Conservation (phyloP, 1,284 basidiomycete genomes). For the Microstroma glucosiphilum region DNA sequence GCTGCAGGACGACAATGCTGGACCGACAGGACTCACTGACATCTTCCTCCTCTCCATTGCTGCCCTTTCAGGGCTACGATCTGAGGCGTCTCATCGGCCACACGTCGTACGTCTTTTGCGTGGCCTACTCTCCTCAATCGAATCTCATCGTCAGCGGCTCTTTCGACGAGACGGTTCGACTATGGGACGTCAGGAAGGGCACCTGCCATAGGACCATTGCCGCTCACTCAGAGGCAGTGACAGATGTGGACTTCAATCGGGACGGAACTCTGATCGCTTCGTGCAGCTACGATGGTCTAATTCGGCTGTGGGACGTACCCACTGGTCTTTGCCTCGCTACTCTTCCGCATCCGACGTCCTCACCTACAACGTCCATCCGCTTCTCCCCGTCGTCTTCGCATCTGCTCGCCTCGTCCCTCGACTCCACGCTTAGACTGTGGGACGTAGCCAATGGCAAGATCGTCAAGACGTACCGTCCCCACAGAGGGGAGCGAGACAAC, state of each 20-base stretch:
- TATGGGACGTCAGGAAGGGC: conserved; percentile 74
- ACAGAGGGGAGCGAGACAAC: neutral
- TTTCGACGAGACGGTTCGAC: conserved; percentile 86
- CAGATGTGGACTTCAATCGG: conserved; percentile 81
- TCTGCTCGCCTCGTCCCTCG: conserved; percentile 80
- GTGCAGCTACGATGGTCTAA: conserved; percentile 89
- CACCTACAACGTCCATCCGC: conserved; percentile 75
- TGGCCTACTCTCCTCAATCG: conserved; percentile 80
- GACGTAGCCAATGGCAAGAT: conserved; percentile 84
- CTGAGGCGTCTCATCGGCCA: conserved; percentile 62
- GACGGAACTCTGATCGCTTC: conserved; percentile 91
- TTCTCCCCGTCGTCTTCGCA: conserved; percentile 89
- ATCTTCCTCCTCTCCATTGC: neutral
- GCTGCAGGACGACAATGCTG: neutral
- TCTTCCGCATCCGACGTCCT: conserved; percentile 88
- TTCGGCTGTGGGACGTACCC: conserved; percentile 78
- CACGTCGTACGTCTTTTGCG: conserved; percentile 86
- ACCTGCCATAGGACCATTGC: conserved; percentile 55
- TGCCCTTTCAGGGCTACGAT: neutral
- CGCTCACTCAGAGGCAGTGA: conserved; percentile 94
- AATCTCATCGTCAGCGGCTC: conserved; percentile 85
- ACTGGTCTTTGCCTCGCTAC: conserved; percentile 97
- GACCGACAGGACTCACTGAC: conserved; percentile 11
- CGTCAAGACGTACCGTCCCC: conserved; percentile 72
- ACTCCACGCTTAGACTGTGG: conserved; percentile 88